Evolutionary conservation across 306 rosid genomes (phyloP), one percentile per base, ranked within the genome.

Genomic region (Prunus mume): DNA sequence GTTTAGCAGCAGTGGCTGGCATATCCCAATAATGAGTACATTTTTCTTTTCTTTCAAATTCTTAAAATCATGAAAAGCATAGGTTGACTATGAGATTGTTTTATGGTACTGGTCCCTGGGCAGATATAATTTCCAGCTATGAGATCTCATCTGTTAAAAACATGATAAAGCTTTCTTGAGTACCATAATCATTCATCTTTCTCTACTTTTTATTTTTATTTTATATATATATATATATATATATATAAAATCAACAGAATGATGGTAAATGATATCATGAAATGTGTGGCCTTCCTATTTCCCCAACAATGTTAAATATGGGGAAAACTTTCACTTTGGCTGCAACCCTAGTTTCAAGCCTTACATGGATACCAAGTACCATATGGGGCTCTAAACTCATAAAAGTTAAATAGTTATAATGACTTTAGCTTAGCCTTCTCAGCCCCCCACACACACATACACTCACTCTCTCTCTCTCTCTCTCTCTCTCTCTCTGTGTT

Each of bases 101-200:
- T 38, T 38, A 38, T 38, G 43, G 9, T 38, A 1, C 43, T 2
- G 52, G 52, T 49, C 52, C 17, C 52, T 49, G 52, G 52, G 5
- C 52, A 49, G 52, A 49, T 12, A 13, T 12, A 12, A 38, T 38
- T 38, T 38, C 43, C 43, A 38, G 43, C 43, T 38, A 38, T 38
- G 43, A 38, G 43, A 38, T 75, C 50, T 24, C 13, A 22, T 63
- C 45, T 61, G n/a, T 50, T 24, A 38, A 56, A 79, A 74, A 14
- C 77, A 68, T 58, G 58, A 46, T 77, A 77, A 74, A 86, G 74
- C 65, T 79, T 78, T 86, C 75, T 69, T 79, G 77, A 78, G 62
- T 68, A 28, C 67, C 56, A 77, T 85, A 73, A 82, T 89, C 77
- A 85, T 83, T 83, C 81, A 45, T 63, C 27, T 50, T 18, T 58